Base-by-base conservation (phyloP, 2,329 filamentous ascomycete species). In the Thyridium curvatum region DNA sequence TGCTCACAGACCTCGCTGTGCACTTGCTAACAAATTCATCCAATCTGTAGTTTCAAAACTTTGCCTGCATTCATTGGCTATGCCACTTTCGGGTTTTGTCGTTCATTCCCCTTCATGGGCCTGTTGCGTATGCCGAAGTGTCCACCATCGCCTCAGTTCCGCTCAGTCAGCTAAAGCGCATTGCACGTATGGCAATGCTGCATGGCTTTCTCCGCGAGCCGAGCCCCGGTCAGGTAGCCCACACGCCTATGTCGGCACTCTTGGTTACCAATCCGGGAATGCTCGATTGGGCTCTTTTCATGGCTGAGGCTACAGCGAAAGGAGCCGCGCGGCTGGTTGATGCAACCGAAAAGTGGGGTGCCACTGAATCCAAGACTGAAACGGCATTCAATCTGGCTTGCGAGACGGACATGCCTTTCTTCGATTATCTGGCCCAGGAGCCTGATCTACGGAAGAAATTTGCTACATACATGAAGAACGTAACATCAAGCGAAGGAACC, bases 131-230 rank as follows among this genome's bases (percentile, higher is more conserved):
- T 31, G 3, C 18, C 8, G 38, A 40, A 3, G 15, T 52, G 3
- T 46, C 49, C 9, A 32, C 18, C 3, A 14, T 39, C 8, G 46
- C 47, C 3, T 42, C 42, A 4, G 39, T 55, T 2, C 46, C 53
- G 2, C 41, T 46, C 12, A 37, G 39, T 12, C 47, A 46, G 13
- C 45, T 54, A 13, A 48, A 50, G 28, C 40, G 44, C 14, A 46
- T 62, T 7, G 39, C 52, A 4, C 58, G 64, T 3, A 64, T 65
- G 53, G 61, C 60, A 2, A 65, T 66, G 47, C 59, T 57, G 1
- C 49, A 46, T 30, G 45, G 47, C 0, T 39, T 68, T 4, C 52
- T 68, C 16, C 32, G 38, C 13, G 64, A 68, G 37, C 53, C 51
- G 0, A 40, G 40, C 8, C 42, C 54, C 8, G 43, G 41, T 12